Conservation (phyloP, 306 rosid species). For the Delonix regia region DNA sequence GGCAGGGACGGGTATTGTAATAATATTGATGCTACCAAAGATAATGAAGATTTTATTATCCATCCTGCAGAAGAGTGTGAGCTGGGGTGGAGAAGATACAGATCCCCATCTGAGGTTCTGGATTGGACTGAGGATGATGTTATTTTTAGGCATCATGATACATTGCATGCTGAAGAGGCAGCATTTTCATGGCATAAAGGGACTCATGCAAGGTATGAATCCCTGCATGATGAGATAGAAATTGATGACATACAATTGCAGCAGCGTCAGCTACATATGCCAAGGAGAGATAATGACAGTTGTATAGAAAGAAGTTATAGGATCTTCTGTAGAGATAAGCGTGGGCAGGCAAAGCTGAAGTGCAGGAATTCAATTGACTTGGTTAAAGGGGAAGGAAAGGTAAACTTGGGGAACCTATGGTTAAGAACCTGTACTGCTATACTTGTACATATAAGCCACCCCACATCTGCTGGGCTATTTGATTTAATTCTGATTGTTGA, state of each 20-base stretch:
- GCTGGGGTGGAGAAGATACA: constrained; percentile 35
- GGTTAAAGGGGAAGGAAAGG: constrained; percentile 65
- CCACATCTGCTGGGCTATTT: constrained; percentile 40
- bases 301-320: constrained; percentile 44
- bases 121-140: constrained; percentile 53
- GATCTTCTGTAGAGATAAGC: constrained; percentile 42
- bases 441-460: constrained; percentile 46
- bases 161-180: constrained; percentile 28
- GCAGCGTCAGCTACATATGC: constrained; percentile 37
- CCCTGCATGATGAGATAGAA: constrained; percentile 42
- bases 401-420: constrained; percentile 57
- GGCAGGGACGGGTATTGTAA: constrained; percentile 42
- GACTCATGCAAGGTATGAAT: constrained; percentile 32
- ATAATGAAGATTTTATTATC: constrained; percentile 42
- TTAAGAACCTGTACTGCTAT: constrained; percentile 45
- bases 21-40: constrained; percentile 39
- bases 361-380: constrained; percentile 59
- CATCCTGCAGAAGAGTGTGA: constrained; percentile 42
- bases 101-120: constrained; percentile 43
- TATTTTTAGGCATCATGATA: constrained; percentile 40
- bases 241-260: constrained; percentile 41
- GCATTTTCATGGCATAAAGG: constrained; percentile 32
- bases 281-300: constrained; percentile 38
- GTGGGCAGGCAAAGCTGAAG: constrained; percentile 49
- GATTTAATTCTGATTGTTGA: constrained; percentile 34